Evolutionary conservation across 345 rosid species (phyloP), one percentile per base, ranked within the genome.

Genomic region (Eucalyptus curtisii): DNA sequence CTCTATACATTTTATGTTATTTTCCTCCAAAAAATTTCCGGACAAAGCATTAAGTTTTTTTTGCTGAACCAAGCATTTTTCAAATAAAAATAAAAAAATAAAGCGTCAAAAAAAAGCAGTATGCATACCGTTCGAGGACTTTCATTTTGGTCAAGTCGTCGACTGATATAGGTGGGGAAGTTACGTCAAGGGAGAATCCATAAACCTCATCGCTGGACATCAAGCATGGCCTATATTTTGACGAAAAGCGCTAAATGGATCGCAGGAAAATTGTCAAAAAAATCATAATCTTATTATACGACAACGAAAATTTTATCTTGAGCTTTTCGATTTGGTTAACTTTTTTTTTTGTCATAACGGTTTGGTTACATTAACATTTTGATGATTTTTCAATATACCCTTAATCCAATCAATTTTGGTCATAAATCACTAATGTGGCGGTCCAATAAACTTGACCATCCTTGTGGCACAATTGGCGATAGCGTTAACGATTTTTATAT

Each of bases 221-320:
- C 2, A 1, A 8, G 42, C 40, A 66, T 31, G 40, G 3, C 7
- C 79, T 0, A 15, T 31, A 15, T 16, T 31, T 31, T 66, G 20
- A 68, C 6, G 20, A 9, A 68, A 1, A 68, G 44, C 44, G 9
- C 31, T 59, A 27, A 12, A 59, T 59, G 27, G 4, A 5, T 1
- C 5, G 2, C 1, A 3, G 2, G 2, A 37, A 68, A 33, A 33
- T 68, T 17, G 13, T 8, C 44, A 10, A 68, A 17, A 66, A 68
- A 68, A 5, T 33, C 13, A 0, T 68, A 16, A 4, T 4, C 7
- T 16, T 68, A 16, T 31, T 5, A 0, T 1, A 4, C 0, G 2
- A 1, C 24, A 17, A 2, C 7, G 9, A 17, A 52, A 66, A 16
- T 4, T 10, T 19, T 4, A 0, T 68, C 24, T 10, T 9, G 2